Percentiles rank a stretch among this genome's conserved stretches.
Evolutionary conservation across 495 filamentous ascomycete genomes (phyloP).

Genomic region (Neohortaea acidophila): DNA sequence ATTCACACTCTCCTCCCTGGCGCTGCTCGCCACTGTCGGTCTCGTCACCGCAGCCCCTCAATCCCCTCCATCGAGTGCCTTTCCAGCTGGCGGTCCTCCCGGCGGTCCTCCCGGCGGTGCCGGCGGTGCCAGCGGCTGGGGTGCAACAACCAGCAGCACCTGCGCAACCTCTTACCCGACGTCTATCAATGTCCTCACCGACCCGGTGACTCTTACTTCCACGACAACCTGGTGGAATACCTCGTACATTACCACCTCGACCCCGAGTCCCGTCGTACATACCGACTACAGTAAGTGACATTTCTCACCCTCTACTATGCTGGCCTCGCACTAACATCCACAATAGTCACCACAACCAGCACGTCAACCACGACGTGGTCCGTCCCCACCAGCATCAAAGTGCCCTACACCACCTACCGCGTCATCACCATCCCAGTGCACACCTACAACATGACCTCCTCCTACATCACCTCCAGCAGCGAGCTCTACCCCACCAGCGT

Average conservation of each 20-base stretch:
- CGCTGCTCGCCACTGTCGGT: slow-evolving; percentile 1
- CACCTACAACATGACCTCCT: neutral
- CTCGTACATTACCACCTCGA: neutral
- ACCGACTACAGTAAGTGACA: neutral
- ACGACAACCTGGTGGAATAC: neutral
- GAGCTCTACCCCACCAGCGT: neutral
- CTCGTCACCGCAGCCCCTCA: neutral
- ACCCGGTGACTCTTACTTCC: neutral
- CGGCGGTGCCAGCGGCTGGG: neutral
- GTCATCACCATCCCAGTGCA: neutral
- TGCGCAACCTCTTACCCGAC: neutral
- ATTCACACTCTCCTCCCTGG: slow-evolving; percentile 1
- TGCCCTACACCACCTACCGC: neutral
- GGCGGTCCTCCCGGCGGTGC: neutral
- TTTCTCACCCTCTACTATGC: neutral
- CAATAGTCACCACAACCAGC: neutral
- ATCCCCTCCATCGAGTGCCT: no score
- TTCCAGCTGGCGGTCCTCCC: no score
- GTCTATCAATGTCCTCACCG: neutral
- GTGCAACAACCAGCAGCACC: neutral
- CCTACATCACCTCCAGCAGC: neutral
- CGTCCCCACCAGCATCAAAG: neutral
- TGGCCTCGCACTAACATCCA: neutral
- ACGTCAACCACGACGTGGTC: neutral
- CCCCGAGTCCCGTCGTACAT: neutral